phyloP scores from a whole-genome alignment of 1,284 basidiomycete species.

The Rhodotorula mucilaginosa region DNA sequence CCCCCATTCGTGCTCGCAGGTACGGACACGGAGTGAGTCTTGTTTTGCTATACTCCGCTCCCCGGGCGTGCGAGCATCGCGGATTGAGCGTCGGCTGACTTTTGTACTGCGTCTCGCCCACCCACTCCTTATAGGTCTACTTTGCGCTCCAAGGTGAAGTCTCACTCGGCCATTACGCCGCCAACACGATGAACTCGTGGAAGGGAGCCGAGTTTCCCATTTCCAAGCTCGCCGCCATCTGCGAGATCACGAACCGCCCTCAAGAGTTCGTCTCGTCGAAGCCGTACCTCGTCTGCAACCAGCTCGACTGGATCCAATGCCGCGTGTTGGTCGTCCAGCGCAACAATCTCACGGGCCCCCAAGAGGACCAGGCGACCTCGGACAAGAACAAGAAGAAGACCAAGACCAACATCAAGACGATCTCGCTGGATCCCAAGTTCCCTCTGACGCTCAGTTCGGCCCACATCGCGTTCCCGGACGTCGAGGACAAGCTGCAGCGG shows the following conservation, averaged over 20 bases:
- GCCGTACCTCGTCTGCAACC: slow-evolving; percentile 35
- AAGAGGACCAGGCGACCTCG: not conserved
- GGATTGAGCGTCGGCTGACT: too few relatives aligned
- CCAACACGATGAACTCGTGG: slow-evolving; percentile 17
- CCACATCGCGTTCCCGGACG: slow-evolving; percentile 29
- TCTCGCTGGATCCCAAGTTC: slow-evolving; percentile 33
- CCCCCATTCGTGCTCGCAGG: too few relatives aligned
- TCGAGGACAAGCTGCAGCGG: slow-evolving; percentile 35
- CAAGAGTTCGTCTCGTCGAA: slow-evolving; percentile 23
- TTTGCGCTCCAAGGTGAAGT: slow-evolving; percentile 19
- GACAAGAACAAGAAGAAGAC: not conserved
- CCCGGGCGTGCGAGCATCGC: too few relatives aligned
- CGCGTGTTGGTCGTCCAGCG: slow-evolving; percentile 27
- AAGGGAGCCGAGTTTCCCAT: slow-evolving; percentile 37
- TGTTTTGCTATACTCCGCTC: too few relatives aligned
- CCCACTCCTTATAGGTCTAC: not conserved
- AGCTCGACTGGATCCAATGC: slow-evolving; percentile 37
- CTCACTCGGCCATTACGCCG: slow-evolving; percentile 27
- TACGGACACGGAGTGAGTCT: slow-evolving; percentile 22
- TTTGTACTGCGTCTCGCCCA: not conserved
- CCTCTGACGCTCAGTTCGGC: slow-evolving; percentile 15
- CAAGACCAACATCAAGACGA: slow-evolving; percentile 7
- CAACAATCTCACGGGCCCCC: not conserved
- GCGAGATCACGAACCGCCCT: slow-evolving; percentile 40
- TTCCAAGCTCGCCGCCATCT: slow-evolving; percentile 34